Conservation (phyloP, 2,329 filamentous ascomycete genomes). For the Botrytis aclada region DNA sequence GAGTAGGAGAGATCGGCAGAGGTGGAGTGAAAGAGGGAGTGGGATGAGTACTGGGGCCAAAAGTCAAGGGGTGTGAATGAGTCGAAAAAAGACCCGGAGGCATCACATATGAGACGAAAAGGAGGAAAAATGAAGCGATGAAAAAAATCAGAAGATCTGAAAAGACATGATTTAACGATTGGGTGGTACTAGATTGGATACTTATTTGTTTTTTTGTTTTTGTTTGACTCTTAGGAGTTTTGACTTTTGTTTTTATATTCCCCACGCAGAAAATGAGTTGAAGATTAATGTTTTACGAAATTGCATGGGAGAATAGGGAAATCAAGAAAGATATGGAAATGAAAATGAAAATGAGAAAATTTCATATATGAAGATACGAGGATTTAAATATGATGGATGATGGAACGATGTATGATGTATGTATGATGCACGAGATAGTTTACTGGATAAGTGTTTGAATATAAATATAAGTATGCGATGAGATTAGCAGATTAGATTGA, state of each 20-base stretch:
- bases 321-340: background rate
- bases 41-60: background rate
- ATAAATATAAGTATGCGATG: background rate
- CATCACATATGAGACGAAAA: background rate
- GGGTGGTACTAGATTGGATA: background rate
- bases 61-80: background rate
- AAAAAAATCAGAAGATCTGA: background rate
- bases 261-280: background rate
- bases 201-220: background rate
- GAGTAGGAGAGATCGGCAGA: slow-evolving; percentile 17
- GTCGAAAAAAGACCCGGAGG: background rate
- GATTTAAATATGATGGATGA: background rate
- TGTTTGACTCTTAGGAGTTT: background rate
- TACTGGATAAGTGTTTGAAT: background rate
- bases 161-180: background rate
- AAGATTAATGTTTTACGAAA: background rate
- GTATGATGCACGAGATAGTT: background rate
- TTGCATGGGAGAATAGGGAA: background rate
- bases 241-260: background rate
- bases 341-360: background rate
- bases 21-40: slow-evolving; percentile 13
- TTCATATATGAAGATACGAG: background rate
- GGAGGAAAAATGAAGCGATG: background rate
- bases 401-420: background rate
- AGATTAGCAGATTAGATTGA: background rate